Evolutionary conservation across 306 rosid genomes (phyloP).

Genomic region (Myrica gale): DNA sequence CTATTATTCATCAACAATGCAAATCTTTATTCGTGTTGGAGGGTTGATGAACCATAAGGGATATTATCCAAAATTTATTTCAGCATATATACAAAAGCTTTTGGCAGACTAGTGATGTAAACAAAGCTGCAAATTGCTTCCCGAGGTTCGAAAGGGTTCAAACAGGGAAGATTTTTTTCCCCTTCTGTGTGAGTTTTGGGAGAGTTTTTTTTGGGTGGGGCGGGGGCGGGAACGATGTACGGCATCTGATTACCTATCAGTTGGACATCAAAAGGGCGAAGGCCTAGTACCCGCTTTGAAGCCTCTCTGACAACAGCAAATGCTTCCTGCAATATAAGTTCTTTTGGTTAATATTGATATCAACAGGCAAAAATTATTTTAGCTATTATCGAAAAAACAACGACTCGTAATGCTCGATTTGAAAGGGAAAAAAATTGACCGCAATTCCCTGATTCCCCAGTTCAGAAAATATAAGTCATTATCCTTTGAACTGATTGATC

Average conservation of each 20-base stretch:
- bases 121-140: not conserved
- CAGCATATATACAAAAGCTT: not conserved
- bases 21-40: not conserved
- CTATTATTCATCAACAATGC: not conserved
- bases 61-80: not conserved
- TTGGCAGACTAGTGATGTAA: not conserved
- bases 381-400: not conserved
- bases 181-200: too few species aligned
- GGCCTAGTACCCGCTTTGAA: constrained; percentile 86
- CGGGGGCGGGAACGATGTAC: not conserved
- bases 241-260: constrained; percentile 52
- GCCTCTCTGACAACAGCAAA: constrained; percentile 95
- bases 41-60: not conserved
- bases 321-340: constrained; percentile 62
- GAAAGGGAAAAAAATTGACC: not conserved
- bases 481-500: not conserved
- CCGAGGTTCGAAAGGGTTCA: too few species aligned
- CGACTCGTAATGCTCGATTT: not conserved
- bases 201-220: too few species aligned
- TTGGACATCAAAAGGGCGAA: constrained; percentile 96
- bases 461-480: not conserved
- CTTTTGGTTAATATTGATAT: constrained; percentile 13
- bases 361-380: not conserved
- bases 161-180: too few species aligned
- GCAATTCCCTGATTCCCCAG: not conserved